phyloP scores from a whole-genome alignment of 768 basidiomycete species.

The Leccinum longicurvipes region DNA sequence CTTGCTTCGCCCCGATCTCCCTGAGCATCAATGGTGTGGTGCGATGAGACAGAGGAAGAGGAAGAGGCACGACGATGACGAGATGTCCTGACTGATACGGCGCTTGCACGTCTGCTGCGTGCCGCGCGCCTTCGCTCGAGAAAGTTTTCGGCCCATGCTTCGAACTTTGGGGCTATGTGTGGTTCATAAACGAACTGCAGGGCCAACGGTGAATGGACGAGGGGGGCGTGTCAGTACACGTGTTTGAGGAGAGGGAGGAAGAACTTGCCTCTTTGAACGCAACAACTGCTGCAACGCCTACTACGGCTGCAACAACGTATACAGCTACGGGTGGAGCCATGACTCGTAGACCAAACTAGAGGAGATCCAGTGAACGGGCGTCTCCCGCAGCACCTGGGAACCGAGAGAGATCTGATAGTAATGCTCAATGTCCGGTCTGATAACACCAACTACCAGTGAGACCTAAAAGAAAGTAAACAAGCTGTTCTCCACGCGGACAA shows the following conservation, averaged over 20 bases:
- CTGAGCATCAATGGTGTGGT: constrained; percentile 7
- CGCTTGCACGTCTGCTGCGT: constrained; percentile 24
- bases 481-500: not conserved
- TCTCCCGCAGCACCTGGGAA: constrained; percentile 14
- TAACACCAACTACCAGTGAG: not conserved
- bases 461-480: not conserved
- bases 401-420: not conserved
- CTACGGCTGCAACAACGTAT: constrained; percentile 50
- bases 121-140: constrained; percentile 29
- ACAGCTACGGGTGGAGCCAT: constrained; percentile 39
- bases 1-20: not conserved
- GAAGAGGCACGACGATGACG: constrained; percentile 15
- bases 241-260: constrained; percentile 8
- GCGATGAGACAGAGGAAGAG: constrained; percentile 7
- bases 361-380: constrained; percentile 2
- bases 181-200: constrained; percentile 66
- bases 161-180: constrained; percentile 60
- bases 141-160: constrained; percentile 40
- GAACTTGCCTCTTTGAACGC: constrained; percentile 57
- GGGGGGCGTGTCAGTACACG: constrained; percentile 18
- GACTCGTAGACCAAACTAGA: not conserved
- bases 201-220: not conserved
- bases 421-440: not conserved
- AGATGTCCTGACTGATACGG: constrained; percentile 20
- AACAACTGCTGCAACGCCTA: constrained; percentile 45